A percentile compares a stretch with the other conserved stretches of the same genome.
These are phyloP conservation scores for Irpex sp. DNA, from an alignment of 1,284 basidiomycete species.

Conservation along the genomic window DNA sequence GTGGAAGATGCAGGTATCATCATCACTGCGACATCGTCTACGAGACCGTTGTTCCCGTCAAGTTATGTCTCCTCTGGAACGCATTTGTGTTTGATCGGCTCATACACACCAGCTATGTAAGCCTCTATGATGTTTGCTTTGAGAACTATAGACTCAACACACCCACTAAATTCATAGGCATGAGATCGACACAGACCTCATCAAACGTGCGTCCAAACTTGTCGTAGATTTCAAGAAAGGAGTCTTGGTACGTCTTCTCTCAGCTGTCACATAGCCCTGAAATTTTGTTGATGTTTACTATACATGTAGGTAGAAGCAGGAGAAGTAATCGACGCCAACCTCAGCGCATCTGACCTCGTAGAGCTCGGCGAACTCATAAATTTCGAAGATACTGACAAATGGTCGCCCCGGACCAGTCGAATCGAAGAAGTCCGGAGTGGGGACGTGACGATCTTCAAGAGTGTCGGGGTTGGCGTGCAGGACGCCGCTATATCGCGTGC, in stretches of 20 bases:
- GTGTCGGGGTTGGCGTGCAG: slow-evolving; percentile 74
- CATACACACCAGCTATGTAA: slow-evolving; percentile 75
- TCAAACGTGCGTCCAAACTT: slow-evolving; percentile 47
- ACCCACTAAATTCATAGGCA: slow-evolving; percentile 24
- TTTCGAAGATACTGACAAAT: not conserved
- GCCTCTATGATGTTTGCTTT: slow-evolving; percentile 1
- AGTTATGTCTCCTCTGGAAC: slow-evolving; percentile 57
- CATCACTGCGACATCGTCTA: slow-evolving; percentile 77
- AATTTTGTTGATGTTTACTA: too few relatives aligned
- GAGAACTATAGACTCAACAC: not conserved
- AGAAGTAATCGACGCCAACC: slow-evolving; percentile 60
- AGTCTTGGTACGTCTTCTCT: slow-evolving; percentile 37
- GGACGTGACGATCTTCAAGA: slow-evolving; percentile 74
- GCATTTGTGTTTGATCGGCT: slow-evolving; percentile 79
- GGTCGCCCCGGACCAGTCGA: slow-evolving; percentile 16
- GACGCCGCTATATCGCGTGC: slow-evolving; percentile 65
- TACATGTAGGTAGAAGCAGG: slow-evolving; percentile 57
- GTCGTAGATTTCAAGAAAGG: slow-evolving; percentile 74
- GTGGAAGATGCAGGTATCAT: slow-evolving; percentile 52
- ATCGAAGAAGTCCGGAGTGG: slow-evolving; percentile 28
- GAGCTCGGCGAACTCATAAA: slow-evolving; percentile 62
- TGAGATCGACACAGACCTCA: slow-evolving; percentile 62
- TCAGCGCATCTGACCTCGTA: slow-evolving; percentile 35
- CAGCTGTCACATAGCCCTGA: not conserved
- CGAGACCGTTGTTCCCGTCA: slow-evolving; percentile 65